Conservation (phyloP, 108 stramenopile genomes). For the Nannochloropsis salina region DNA sequence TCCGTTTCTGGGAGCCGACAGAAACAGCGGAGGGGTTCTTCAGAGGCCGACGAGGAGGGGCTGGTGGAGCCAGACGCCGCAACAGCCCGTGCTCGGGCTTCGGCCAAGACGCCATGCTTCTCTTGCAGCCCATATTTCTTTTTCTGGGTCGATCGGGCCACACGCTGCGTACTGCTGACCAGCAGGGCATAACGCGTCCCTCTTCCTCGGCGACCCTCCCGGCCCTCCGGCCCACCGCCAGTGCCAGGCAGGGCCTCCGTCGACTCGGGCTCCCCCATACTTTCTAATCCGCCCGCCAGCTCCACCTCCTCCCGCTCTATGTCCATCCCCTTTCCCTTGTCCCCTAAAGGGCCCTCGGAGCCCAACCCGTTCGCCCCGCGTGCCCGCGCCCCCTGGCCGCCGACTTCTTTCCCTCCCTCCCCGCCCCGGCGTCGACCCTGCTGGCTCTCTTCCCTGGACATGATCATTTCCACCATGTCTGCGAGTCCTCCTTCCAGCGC, state of each 20-base stretch:
- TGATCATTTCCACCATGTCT: conserved; percentile 17
- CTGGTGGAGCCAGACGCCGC: background rate
- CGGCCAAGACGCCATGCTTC: background rate
- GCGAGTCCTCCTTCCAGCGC: background rate
- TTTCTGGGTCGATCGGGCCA: no score
- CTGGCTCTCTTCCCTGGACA: background rate
- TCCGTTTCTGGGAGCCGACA: conserved; percentile 30
- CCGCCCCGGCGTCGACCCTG: background rate
- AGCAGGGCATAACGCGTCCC: no score
- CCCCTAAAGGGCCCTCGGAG: no score
- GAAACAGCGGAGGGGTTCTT: conserved; percentile 34
- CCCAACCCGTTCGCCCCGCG: background rate
- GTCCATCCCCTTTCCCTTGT: no score
- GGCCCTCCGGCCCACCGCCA: no score
- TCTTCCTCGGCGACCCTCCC: no score
- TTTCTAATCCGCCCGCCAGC: no score
- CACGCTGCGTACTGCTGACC: no score
- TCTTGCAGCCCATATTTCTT: background rate
- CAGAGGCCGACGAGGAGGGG: background rate
- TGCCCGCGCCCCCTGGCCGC: background rate
- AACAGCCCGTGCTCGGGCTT: background rate
- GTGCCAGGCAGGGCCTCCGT: no score
- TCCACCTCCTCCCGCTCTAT: background rate
- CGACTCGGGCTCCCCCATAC: no score
- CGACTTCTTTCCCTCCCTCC: background rate